A percentile compares a stretch with the other conserved stretches of the same genome.
Conservation (phyloP, 495 filamentous ascomycete species). For the Cryomyces minteri region DNA sequence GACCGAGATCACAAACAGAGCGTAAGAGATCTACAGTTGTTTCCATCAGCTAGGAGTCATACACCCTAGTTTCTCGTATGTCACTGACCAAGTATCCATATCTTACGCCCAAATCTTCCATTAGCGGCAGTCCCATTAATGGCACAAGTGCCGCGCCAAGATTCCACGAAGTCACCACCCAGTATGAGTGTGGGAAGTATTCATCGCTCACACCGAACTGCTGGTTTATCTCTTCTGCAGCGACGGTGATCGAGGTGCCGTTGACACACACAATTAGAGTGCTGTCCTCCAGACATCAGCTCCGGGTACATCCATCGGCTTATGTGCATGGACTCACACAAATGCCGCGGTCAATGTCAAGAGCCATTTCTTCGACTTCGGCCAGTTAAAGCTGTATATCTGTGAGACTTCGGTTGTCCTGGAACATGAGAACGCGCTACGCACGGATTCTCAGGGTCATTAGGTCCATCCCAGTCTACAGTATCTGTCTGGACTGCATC, state of each 20-base stretch:
- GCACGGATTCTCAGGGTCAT: conserved; percentile 13
- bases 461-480: conserved; percentile 12
- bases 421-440: background rate
- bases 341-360: conserved; percentile 15
- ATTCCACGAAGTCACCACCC: conserved; percentile 31
- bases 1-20: conserved; percentile 25
- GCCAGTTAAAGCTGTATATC: conserved; percentile 11
- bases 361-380: conserved; percentile 11
- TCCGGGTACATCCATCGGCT: background rate
- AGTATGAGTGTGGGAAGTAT: conserved; percentile 32
- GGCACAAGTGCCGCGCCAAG: conserved; percentile 28
- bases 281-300: background rate
- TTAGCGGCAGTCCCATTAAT: conserved; percentile 29
- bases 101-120: conserved; percentile 32
- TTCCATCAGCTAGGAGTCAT: conserved; percentile 4
- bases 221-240: conserved; percentile 4
- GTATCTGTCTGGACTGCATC: background rate
- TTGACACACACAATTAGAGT: conserved; percentile 6
- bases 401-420: background rate
- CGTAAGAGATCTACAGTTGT: conserved; percentile 15
- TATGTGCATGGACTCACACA: background rate
- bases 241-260: conserved; percentile 9
- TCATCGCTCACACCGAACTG: conserved; percentile 24
- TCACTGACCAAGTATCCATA: conserved; percentile 21
- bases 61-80: background rate